phyloP scores from a whole-genome alignment of 495 filamentous ascomycete genomes.

The Xylaria palmicola region DNA sequence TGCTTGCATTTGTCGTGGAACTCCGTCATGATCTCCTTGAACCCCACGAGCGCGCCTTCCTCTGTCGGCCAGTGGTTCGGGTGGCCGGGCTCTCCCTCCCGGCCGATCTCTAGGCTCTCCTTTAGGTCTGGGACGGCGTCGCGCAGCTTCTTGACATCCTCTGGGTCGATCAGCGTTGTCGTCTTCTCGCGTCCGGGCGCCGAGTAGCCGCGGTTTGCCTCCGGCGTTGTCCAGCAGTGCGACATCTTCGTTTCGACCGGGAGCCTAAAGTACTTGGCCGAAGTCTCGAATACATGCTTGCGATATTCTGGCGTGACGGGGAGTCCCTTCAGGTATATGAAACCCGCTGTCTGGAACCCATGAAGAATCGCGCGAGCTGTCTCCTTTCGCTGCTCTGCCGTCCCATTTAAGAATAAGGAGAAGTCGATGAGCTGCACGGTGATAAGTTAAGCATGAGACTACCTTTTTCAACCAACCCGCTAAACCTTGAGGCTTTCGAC shows the following conservation, averaged over 20 bases:
- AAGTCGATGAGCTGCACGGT: conserved; percentile 78
- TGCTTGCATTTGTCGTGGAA: conserved; percentile 74
- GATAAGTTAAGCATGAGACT: conserved; percentile 14
- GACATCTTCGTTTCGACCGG: conserved; percentile 67
- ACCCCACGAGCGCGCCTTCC: conserved; percentile 61
- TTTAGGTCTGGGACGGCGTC: conserved; percentile 71
- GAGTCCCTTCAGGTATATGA: conserved; percentile 85
- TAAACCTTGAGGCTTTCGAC: conserved; percentile 7
- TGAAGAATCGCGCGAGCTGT: conserved; percentile 70
- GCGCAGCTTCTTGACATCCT: conserved; percentile 59
- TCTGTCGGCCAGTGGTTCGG: conserved; percentile 82
- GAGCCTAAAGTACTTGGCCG: conserved; percentile 74
- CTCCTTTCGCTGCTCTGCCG: conserved; percentile 57
- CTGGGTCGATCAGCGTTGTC: conserved; percentile 54
- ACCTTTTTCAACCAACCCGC: background rate
- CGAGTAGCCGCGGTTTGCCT: conserved; percentile 78
- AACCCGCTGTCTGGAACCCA: conserved; percentile 84
- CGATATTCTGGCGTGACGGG: conserved; percentile 63
- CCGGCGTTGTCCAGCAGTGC: conserved; percentile 67
- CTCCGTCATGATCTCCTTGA: conserved; percentile 67
- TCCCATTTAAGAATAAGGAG: conserved; percentile 66
- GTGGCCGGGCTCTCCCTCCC: conserved; percentile 62
- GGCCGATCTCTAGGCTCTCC: conserved; percentile 81
- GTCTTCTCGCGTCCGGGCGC: conserved; percentile 77
- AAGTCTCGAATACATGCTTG: conserved; percentile 63